Evolutionary conservation across 2,329 filamentous ascomycete species (phyloP).

Genomic region (Geosmithia morbida): DNA sequence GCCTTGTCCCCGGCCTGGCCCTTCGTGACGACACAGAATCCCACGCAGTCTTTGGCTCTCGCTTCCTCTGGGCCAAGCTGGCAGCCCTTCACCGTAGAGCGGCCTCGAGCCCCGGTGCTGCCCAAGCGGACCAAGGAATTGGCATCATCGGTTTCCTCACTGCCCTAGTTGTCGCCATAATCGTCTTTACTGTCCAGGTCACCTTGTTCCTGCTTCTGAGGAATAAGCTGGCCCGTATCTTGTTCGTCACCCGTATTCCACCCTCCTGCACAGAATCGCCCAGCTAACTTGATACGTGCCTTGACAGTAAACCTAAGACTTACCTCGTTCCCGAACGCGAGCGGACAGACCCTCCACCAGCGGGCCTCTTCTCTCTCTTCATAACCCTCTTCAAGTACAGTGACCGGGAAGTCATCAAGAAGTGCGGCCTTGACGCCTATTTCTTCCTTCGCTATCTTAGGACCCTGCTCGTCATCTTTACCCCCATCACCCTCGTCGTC

Average conservation of each 20-base stretch:
- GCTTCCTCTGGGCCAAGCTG: background rate
- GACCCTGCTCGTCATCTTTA: constrained; percentile 74
- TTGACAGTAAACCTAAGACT: constrained; percentile 59
- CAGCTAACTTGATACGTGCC: background rate
- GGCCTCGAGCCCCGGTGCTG: constrained; percentile 1
- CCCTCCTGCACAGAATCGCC: constrained; percentile 2
- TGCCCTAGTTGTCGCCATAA: constrained; percentile 45
- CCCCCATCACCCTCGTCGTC: constrained; percentile 64
- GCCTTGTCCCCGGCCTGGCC: background rate
- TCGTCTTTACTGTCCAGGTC: constrained; percentile 50
- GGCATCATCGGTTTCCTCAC: constrained; percentile 39
- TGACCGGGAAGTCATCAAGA: constrained; percentile 77
- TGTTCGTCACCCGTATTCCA: constrained; percentile 36
- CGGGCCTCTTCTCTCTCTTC: constrained; percentile 34
- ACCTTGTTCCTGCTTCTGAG: constrained; percentile 62
- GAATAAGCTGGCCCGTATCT: constrained; percentile 69
- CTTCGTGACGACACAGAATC: background rate
- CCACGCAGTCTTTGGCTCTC: background rate
- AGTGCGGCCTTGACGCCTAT: constrained; percentile 92
- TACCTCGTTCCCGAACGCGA: constrained; percentile 78
- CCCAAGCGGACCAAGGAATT: constrained; percentile 28
- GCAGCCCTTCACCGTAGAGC: background rate
- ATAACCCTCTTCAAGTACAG: constrained; percentile 50
- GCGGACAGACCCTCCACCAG: constrained; percentile 61
- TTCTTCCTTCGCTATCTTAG: constrained; percentile 85